A percentile compares a stretch with the other conserved stretches of the same genome.
phyloP scores from a whole-genome alignment of 2,329 filamentous ascomycete species.

The Alternaria incomplexa region DNA sequence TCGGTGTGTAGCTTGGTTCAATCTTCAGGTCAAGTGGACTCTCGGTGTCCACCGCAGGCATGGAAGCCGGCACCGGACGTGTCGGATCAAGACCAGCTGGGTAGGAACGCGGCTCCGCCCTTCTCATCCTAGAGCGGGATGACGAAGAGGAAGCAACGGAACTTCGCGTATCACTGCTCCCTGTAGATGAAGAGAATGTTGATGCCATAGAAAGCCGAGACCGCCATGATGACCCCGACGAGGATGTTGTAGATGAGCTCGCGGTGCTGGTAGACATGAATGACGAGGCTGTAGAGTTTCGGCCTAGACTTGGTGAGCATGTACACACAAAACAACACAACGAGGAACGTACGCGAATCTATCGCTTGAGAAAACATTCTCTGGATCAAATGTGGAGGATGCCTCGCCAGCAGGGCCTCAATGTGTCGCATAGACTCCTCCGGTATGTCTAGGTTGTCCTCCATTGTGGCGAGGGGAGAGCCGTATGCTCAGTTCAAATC shows the following conservation, averaged over 20 bases:
- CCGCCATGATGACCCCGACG: conserved; percentile 40
- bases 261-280: conserved; percentile 40
- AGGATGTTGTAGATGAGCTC: conserved; percentile 37
- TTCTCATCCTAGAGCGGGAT: conserved; percentile 37
- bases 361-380: conserved; percentile 47
- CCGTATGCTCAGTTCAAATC: conserved; percentile 15
- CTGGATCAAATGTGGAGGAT: conserved; percentile 46
- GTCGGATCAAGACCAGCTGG: conserved; percentile 42
- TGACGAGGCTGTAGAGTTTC: conserved; percentile 43
- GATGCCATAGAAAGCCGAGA: conserved; percentile 44
- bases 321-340: background rate
- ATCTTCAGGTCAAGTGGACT: conserved; percentile 40
- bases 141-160: conserved; percentile 41
- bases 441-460: conserved; percentile 43
- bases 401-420: conserved; percentile 43
- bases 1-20: conserved; percentile 40
- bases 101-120: conserved; percentile 44
- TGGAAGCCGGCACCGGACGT: conserved; percentile 37
- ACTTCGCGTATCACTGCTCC: conserved; percentile 35
- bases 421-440: conserved; percentile 48
- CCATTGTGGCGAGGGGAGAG: conserved; percentile 32
- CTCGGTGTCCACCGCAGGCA: conserved; percentile 40
- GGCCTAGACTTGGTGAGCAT: conserved; percentile 36
- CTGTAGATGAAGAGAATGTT: conserved; percentile 38
- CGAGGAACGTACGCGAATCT: conserved; percentile 40